Evolutionary conservation across 495 filamentous ascomycete genomes (phyloP).

Genomic region (Astrocystis sublimbata): DNA sequence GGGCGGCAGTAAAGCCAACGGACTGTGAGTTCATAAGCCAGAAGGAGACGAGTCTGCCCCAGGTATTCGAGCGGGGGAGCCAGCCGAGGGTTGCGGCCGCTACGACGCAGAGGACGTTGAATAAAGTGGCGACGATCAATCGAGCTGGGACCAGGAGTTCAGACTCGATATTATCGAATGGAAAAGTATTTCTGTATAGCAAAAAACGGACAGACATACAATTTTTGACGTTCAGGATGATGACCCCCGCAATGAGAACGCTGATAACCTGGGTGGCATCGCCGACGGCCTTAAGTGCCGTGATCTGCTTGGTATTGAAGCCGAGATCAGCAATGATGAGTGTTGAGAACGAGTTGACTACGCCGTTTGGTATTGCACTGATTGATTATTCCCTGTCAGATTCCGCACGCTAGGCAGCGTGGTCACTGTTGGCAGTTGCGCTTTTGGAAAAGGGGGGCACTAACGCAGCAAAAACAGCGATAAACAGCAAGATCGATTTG

Average conservation of each 20-base stretch:
- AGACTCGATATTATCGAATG: too few species aligned
- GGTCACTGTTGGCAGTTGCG: too few species aligned
- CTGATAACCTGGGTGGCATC: slow-evolving; percentile 27
- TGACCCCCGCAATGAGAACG: slow-evolving; percentile 16
- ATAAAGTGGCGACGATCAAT: slow-evolving; percentile 21
- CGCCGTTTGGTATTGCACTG: slow-evolving; percentile 15
- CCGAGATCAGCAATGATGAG: slow-evolving; percentile 29
- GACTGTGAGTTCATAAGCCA: slow-evolving; percentile 16
- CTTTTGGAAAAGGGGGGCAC: too few species aligned
- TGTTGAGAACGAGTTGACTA: slow-evolving; percentile 30
- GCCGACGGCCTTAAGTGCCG: slow-evolving; percentile 26
- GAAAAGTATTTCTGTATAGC: too few species aligned
- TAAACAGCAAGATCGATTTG: slow-evolving; percentile 13
- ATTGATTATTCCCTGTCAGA: not conserved
- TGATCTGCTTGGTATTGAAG: slow-evolving; percentile 23
- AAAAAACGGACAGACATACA: too few species aligned
- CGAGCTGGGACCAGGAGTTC: slow-evolving; percentile 2
- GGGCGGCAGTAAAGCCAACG: slow-evolving; percentile 15
- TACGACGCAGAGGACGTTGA: slow-evolving; percentile 25
- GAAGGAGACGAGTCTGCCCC: slow-evolving; percentile 15
- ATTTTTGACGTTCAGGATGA: slow-evolving; percentile 25
- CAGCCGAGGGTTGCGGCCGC: slow-evolving; percentile 15
- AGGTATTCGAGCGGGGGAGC: slow-evolving; percentile 12
- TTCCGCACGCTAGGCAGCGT: too few species aligned
- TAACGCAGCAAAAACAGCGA: slow-evolving; percentile 14